Percentiles rank a stretch among this genome's conserved stretches.
Conservation (phyloP, 768 basidiomycete genomes). For the Coprinellus micaceus region DNA sequence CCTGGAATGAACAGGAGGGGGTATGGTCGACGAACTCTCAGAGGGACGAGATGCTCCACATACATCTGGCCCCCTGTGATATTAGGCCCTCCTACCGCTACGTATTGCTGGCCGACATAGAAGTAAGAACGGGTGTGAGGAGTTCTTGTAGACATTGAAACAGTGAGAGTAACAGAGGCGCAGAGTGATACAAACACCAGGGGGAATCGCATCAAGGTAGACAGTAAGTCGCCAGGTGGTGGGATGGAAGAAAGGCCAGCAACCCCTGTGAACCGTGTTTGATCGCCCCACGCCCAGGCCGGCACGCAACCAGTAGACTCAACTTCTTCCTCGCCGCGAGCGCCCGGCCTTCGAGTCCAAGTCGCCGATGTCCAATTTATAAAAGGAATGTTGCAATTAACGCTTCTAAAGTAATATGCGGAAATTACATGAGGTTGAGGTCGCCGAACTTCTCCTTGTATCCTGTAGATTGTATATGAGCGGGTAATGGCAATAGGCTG, state of each 20-base stretch:
- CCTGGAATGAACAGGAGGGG: conserved; percentile 50
- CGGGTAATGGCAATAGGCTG: neutral
- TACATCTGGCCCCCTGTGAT: conserved; percentile 48
- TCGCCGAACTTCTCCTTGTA: conserved; percentile 98
- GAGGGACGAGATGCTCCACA: conserved; percentile 47
- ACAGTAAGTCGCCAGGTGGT: neutral
- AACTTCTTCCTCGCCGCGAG: no score
- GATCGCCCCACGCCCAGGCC: no score
- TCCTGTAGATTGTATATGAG: conserved; percentile 35
- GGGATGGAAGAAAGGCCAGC: neutral
- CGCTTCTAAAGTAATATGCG: conserved; percentile 18
- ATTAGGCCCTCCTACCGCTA: conserved; percentile 28
- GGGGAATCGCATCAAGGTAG: neutral
- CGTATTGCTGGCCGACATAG: conserved; percentile 44
- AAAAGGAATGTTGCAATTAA: conserved; percentile 9
- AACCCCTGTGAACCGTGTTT: neutral
- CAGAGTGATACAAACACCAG: neutral
- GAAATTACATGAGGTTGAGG: conserved; percentile 78
- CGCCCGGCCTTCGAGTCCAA: no score
- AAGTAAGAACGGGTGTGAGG: conserved; percentile 46
- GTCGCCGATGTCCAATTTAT: neutral
- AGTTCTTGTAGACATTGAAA: conserved; percentile 14
- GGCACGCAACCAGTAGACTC: no score
- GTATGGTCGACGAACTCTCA: conserved; percentile 31
- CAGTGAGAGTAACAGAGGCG: neutral